Conservation (phyloP, 2,329 filamentous ascomycete genomes). For the Pezicula radicicola region DNA sequence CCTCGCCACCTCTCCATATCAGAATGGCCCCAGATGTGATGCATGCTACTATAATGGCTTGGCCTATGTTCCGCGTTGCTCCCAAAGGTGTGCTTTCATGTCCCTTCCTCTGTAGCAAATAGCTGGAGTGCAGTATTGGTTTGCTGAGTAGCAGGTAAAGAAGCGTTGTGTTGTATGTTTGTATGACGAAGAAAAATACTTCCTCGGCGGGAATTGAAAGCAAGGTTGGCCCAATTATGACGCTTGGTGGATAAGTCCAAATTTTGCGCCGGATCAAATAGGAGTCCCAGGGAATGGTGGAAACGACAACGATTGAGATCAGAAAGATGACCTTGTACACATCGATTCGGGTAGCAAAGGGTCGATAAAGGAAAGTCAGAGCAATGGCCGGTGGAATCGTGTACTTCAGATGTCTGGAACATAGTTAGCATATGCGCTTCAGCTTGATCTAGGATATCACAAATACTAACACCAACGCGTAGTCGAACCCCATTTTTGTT, state of each 20-base stretch:
- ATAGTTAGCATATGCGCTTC: slow-evolving; percentile 3
- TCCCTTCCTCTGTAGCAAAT: slow-evolving; percentile 33
- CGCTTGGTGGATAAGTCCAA: slow-evolving; percentile 69
- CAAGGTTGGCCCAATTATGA: slow-evolving; percentile 59
- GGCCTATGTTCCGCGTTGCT: slow-evolving; percentile 41
- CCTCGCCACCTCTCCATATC: slow-evolving; percentile 42
- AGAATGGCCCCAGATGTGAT: slow-evolving; percentile 43
- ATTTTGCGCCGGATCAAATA: slow-evolving; percentile 66
- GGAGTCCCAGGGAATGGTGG: slow-evolving; percentile 75
- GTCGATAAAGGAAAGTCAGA: slow-evolving; percentile 56
- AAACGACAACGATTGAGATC: slow-evolving; percentile 58
- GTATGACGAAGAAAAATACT: slow-evolving; percentile 74
- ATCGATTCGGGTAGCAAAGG: slow-evolving; percentile 60
- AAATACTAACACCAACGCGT: slow-evolving; percentile 56
- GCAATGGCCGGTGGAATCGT: slow-evolving; percentile 61
- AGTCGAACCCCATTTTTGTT: slow-evolving; percentile 53
- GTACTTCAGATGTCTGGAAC: slow-evolving; percentile 54
- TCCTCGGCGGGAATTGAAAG: slow-evolving; percentile 69
- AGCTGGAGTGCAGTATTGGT: slow-evolving; percentile 52
- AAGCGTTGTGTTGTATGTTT: slow-evolving; percentile 70
- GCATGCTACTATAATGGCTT: slow-evolving; percentile 41
- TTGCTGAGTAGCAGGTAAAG: slow-evolving; percentile 68
- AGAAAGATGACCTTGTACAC: slow-evolving; percentile 60
- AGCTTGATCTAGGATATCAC: neutral
- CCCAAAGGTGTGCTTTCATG: slow-evolving; percentile 11